A percentile compares a stretch with the other conserved stretches of the same genome.
phyloP scores from a whole-genome alignment of 345 rosid genomes.

The Noccaea bulbosa region DNA sequence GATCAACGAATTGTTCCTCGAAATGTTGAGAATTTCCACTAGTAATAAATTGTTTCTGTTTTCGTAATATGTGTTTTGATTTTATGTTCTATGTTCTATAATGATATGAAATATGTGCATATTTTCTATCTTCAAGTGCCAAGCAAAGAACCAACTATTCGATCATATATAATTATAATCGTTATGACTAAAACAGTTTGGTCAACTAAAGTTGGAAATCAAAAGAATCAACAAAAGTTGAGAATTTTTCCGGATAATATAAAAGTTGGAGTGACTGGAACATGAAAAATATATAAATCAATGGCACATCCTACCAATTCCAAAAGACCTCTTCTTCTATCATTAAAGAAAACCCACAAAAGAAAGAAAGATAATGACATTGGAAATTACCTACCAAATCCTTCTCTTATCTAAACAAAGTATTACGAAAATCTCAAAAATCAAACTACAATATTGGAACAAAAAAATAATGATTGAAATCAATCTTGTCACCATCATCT shows the following conservation, averaged over 20 bases:
- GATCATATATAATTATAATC: background rate
- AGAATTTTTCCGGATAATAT: too few species aligned
- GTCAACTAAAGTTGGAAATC: too few species aligned
- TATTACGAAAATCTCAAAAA: background rate
- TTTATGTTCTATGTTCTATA: background rate
- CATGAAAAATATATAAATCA: conserved; percentile 4
- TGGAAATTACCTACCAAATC: conserved; percentile 24
- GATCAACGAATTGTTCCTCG: too few species aligned
- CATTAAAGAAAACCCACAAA: conserved; percentile 14
- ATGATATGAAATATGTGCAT: background rate
- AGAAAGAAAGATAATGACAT: conserved; percentile 18
- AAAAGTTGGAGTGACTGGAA: background rate
- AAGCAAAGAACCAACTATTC: conserved; percentile 17
- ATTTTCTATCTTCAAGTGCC: background rate
- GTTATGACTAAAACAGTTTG: too few species aligned
- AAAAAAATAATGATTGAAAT: background rate
- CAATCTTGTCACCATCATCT: conserved; percentile 13
- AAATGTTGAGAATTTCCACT: too few species aligned
- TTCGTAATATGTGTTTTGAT: too few species aligned
- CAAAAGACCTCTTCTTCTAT: conserved; percentile 14
- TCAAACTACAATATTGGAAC: background rate
- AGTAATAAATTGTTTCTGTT: too few species aligned
- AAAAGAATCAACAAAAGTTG: too few species aligned
- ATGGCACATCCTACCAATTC: conserved; percentile 39
- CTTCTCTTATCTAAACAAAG: background rate